These are phyloP conservation scores for Globisporangium abappressorium DNA, from an alignment of 352 stramenopile genomes.

Conservation along the genomic window DNA sequence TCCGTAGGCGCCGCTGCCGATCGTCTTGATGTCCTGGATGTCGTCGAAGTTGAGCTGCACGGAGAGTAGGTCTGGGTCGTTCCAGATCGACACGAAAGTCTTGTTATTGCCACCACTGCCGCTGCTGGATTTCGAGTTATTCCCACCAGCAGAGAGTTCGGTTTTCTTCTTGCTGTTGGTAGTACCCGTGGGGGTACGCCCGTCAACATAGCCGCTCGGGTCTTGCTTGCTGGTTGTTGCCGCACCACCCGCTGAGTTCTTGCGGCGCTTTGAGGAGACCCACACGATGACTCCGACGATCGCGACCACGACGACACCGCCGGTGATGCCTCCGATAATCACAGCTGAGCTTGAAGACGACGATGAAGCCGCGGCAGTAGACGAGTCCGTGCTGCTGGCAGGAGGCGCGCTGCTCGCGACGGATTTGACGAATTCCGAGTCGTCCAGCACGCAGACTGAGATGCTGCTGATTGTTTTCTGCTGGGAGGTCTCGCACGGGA, in stretches of 20 bases:
- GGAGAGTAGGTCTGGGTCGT: conserved; percentile 38
- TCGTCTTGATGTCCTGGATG: conserved; percentile 36
- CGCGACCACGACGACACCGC: conserved; percentile 8
- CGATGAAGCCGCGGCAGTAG: conserved; percentile 18
- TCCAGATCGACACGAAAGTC: conserved; percentile 32
- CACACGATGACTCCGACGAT: conserved; percentile 4
- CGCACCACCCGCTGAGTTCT: neutral
- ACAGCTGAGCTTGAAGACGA: conserved; percentile 20
- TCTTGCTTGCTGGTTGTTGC: neutral
- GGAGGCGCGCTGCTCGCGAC: conserved; percentile 19
- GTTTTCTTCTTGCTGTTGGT: neutral
- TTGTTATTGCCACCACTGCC: neutral
- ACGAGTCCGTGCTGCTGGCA: conserved; percentile 11
- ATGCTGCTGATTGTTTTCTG: conserved; percentile 26
- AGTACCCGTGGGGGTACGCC: conserved; percentile 2
- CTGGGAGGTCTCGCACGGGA: conserved; percentile 26
- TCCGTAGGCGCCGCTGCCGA: conserved; percentile 30
- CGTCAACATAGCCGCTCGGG: neutral
- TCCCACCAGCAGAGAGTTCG: conserved; percentile 1
- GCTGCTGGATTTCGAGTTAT: neutral
- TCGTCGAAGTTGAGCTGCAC: conserved; percentile 44
- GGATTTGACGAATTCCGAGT: conserved; percentile 24
- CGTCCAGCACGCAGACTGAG: conserved; percentile 32
- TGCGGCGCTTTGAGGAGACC: conserved; percentile 5
- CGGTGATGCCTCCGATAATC: conserved; percentile 20